Percentiles rank a stretch among this genome's conserved stretches.
phyloP scores from a whole-genome alignment of 805 yeast species.

The Pichia occidentalis region DNA sequence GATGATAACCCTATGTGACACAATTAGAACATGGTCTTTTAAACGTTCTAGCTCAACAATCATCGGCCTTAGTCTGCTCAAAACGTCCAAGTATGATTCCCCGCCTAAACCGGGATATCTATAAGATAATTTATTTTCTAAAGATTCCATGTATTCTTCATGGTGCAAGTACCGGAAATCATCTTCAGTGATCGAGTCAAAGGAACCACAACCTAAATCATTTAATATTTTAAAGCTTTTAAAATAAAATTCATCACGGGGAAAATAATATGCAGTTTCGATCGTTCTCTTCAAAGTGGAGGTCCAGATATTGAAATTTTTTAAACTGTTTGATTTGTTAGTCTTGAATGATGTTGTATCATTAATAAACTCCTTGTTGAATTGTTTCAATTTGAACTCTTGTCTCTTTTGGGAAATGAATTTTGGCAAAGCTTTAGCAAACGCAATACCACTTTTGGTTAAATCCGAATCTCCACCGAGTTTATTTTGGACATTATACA shows the following conservation, averaged over 20 bases:
- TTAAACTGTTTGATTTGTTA: constrained; percentile 5
- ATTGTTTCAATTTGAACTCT: constrained; percentile 30
- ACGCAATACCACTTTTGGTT: constrained; percentile 26
- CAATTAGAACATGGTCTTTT: constrained; percentile 30
- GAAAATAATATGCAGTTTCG: constrained; percentile 30
- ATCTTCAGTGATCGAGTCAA: constrained; percentile 28
- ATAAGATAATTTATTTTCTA: constrained; percentile 27
- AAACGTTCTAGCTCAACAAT: constrained; percentile 32
- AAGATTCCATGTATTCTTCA: constrained; percentile 25
- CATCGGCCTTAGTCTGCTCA: constrained; percentile 30
- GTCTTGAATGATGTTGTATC: constrained; percentile 22
- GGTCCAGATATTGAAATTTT: constrained; percentile 31
- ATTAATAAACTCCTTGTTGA: constrained; percentile 29
- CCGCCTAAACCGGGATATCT: constrained; percentile 34
- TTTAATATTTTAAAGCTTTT: constrained; percentile 31
- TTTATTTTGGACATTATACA: constrained; percentile 21
- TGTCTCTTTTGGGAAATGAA: constrained; percentile 30
- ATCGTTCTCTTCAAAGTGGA: constrained; percentile 28
- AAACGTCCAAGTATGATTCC: constrained; percentile 34
- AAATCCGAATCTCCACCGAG: constrained; percentile 31
- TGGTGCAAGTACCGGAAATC: constrained; percentile 25
- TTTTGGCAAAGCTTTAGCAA: constrained; percentile 31
- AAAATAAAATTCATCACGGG: constrained; percentile 24
- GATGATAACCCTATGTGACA: constrained; percentile 31
- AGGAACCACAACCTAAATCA: constrained; percentile 31